These are phyloP conservation scores for Triangularia setosa DNA, from an alignment of 2,329 filamentous ascomycete species.

Conservation along the genomic window DNA sequence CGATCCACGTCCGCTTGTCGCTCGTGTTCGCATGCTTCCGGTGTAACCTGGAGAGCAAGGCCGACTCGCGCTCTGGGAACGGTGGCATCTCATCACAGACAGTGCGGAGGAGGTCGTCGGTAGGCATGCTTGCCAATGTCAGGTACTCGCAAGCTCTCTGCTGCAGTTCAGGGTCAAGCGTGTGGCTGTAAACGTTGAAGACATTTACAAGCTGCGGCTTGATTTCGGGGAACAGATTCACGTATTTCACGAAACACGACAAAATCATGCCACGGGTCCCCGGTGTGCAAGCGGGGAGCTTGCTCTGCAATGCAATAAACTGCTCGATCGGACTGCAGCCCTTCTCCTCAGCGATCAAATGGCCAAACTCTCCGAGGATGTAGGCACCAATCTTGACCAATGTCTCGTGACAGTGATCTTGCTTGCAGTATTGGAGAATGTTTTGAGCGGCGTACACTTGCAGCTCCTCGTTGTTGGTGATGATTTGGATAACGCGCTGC, in stretches of 20 bases:
- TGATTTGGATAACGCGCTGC: slow-evolving; percentile 98
- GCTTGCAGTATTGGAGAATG: slow-evolving; percentile 86
- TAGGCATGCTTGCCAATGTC: slow-evolving; percentile 75
- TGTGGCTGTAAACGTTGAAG: slow-evolving; percentile 90
- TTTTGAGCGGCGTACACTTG: slow-evolving; percentile 96
- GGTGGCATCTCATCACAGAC: slow-evolving; percentile 99
- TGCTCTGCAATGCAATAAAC: slow-evolving; percentile 85
- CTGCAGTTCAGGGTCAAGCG: slow-evolving; percentile 90
- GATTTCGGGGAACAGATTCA: slow-evolving; percentile 98
- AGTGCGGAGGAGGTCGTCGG: slow-evolving; percentile 86
- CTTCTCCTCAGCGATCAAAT: slow-evolving; percentile 87
- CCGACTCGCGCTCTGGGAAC: slow-evolving; percentile 91
- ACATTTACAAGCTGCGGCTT: slow-evolving; percentile 89
- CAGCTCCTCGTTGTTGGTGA: slow-evolving; percentile 97
- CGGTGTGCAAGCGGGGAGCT: slow-evolving; percentile 83
- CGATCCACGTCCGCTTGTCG: slow-evolving; percentile 94
- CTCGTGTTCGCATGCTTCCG: slow-evolving; percentile 91
- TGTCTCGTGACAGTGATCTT: slow-evolving; percentile 92
- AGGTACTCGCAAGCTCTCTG: slow-evolving; percentile 96
- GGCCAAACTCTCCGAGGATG: slow-evolving; percentile 92
- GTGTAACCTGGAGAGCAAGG: slow-evolving; percentile 84
- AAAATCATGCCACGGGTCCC: slow-evolving; percentile 90
- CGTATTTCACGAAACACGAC: slow-evolving; percentile 94
- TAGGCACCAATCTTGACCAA: slow-evolving; percentile 97
- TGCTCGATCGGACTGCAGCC: slow-evolving; percentile 97